Base-by-base conservation (phyloP, 345 rosid species). In the Sonneratia caseolaris region DNA sequence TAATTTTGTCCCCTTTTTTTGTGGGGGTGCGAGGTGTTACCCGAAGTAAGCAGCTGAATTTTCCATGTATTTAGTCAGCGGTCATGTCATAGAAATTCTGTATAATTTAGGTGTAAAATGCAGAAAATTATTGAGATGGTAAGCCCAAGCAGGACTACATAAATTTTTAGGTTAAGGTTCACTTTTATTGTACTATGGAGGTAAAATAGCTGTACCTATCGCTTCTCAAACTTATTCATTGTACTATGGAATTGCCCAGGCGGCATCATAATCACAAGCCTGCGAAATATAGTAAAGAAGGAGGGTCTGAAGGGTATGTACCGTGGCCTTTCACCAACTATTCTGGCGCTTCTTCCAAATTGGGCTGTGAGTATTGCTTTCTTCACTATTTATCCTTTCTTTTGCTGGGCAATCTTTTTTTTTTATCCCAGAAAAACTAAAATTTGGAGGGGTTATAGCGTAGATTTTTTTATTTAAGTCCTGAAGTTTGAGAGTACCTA, bases 291-390 rank as follows among this genome's bases (percentile, higher is more conserved):
- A 78, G 64, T 86, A 9, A 87, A 76, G 78, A 85, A 80, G 51
- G 96, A 91, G 79, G 97, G 98, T 43, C 65, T 87, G 66, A 87
- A 71, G 79, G 98, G 98, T 68, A 61, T 94, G 84, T 94, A 94
- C 71, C 93, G 93, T 45, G 98, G 98, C 47, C 97, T 91, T 74
- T 91, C 99, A 57, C 99, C 97, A 66, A 94, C 99, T 27, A 82
- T 94, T 70, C 55, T 91, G 72, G 99, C 99, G 55, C 83, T 94
- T 56, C 97, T 91, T 68, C 97, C 99, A 4, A 95, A 90, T 70
- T 95, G 99, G 99, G 96, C 97, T 53, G 99, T 95, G 83, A 87
- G 97, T 79, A 49, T 70, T 68, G 69, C 64, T 66, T 27, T 47
- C 48, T 32, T 71, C 38, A 27, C 10, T 35, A 22, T 62, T 27